Conservation (phyloP, 805 yeast genomes). For the Starmerella cellae region DNA sequence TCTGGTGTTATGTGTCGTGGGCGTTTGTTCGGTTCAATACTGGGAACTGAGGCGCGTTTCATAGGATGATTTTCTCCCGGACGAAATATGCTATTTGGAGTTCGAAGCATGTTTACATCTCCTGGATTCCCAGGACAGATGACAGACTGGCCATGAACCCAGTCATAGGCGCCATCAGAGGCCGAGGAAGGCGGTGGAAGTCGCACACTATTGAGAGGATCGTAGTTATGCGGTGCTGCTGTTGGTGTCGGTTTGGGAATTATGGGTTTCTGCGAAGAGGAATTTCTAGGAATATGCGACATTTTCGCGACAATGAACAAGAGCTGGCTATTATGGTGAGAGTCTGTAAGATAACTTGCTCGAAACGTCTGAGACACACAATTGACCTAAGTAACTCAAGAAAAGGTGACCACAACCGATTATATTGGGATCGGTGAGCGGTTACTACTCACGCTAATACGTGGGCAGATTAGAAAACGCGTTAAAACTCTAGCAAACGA, state of each 20-base stretch:
- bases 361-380: too few species aligned
- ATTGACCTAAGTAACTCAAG: too few species aligned
- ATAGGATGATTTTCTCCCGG: constrained; percentile 1
- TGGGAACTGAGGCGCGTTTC: not conserved
- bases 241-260: not conserved
- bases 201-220: constrained; percentile 8
- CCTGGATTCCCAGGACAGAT: too few species aligned
- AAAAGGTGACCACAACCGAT: too few species aligned
- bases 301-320: too few species aligned
- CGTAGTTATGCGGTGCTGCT: not conserved
- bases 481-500: too few species aligned
- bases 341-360: too few species aligned
- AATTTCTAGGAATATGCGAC: too few species aligned
- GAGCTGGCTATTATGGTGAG: not conserved
- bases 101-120: constrained; percentile 10
- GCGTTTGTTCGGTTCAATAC: not conserved
- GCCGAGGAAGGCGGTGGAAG: constrained; percentile 16
- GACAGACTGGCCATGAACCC: too few species aligned
- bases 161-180: constrained; percentile 1
- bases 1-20: not conserved
- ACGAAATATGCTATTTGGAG: constrained; percentile 16
- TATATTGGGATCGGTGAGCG: too few species aligned
- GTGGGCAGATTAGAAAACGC: too few species aligned
- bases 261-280: not conserved
- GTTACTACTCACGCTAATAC: too few species aligned